Evolutionary conservation across 106 monocot genomes (phyloP).

Genomic region (Dioscorea dumetorum): DNA sequence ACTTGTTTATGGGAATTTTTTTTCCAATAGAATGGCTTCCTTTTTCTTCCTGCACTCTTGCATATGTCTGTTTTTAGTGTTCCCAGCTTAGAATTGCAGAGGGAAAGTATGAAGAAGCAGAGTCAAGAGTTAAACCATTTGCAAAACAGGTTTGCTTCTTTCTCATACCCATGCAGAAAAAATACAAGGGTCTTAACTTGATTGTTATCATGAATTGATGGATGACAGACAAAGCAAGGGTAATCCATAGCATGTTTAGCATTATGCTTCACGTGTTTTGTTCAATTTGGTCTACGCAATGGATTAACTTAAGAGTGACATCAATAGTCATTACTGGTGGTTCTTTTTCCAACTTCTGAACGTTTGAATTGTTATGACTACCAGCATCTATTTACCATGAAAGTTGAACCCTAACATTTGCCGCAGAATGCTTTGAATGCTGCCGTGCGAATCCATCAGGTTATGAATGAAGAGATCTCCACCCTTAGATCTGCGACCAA

Average conservation of each 20-base stretch:
- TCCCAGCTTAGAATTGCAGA: conserved; percentile 56
- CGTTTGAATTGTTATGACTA: too few species aligned
- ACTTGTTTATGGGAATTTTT: not conserved
- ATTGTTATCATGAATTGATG: not conserved
- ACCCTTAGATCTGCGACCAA: conserved; percentile 28
- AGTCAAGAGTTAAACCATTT: conserved; percentile 25
- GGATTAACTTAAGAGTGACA: too few species aligned
- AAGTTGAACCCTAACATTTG: too few species aligned
- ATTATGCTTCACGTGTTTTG: too few species aligned
- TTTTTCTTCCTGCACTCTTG: not conserved
- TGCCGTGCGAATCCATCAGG: conserved; percentile 16
- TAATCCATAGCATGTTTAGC: too few species aligned
- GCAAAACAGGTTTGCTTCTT: conserved; percentile 39
- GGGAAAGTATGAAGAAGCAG: conserved; percentile 40
- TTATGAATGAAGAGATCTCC: conserved; percentile 24
- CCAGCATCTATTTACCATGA: too few species aligned
- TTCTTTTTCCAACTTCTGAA: too few species aligned
- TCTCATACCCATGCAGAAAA: not conserved
- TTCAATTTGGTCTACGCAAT: too few species aligned
- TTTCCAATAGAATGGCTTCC: too few species aligned
- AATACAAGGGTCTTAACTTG: too few species aligned
- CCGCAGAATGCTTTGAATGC: conserved; percentile 17
- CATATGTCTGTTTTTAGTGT: not conserved
- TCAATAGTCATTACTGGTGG: too few species aligned
- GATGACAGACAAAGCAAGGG: not conserved